Percentiles rank a stretch among this genome's conserved stretches.
These are phyloP conservation scores for Amanita polypyramis DNA, from an alignment of 768 basidiomycete genomes.

Conservation along the genomic window DNA sequence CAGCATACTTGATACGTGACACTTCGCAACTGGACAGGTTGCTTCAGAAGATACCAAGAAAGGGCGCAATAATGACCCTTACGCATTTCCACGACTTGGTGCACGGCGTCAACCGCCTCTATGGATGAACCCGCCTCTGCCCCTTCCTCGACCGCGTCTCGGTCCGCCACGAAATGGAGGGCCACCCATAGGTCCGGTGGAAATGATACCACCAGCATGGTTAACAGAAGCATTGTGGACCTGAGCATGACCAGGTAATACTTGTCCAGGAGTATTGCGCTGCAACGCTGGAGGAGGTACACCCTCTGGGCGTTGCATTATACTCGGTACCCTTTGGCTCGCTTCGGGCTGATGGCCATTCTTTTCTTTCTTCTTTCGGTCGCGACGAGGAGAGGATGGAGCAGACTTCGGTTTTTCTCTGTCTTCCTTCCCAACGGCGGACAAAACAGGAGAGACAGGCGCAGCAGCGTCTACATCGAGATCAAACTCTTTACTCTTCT, in stretches of 20 bases:
- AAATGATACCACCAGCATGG: background rate
- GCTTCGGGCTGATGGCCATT: background rate
- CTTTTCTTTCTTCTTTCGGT: slow-evolving; percentile 2
- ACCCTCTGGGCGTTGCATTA: slow-evolving; percentile 8
- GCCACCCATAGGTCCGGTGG: background rate
- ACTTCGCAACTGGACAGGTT: too few relatives aligned
- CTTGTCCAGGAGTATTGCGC: slow-evolving; percentile 1
- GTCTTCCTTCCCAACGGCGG: too few relatives aligned
- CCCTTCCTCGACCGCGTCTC: slow-evolving; percentile 5
- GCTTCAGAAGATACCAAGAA: background rate
- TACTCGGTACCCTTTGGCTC: slow-evolving; percentile 3
- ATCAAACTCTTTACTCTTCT: slow-evolving; percentile 14
- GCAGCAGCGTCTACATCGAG: background rate
- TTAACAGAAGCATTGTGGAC: background rate
- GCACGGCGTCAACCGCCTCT: slow-evolving; percentile 2
- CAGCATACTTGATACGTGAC: too few relatives aligned
- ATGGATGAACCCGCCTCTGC: background rate
- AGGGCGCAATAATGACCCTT: background rate
- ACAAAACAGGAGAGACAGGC: background rate
- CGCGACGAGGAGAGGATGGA: slow-evolving; percentile 3
- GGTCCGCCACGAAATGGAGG: slow-evolving; percentile 1
- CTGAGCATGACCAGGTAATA: slow-evolving; percentile 3
- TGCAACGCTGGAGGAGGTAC: slow-evolving; percentile 2
- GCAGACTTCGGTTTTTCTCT: background rate
- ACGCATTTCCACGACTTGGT: background rate